Conservation (phyloP, 805 yeast genomes). For the Ogataea saltuana region DNA sequence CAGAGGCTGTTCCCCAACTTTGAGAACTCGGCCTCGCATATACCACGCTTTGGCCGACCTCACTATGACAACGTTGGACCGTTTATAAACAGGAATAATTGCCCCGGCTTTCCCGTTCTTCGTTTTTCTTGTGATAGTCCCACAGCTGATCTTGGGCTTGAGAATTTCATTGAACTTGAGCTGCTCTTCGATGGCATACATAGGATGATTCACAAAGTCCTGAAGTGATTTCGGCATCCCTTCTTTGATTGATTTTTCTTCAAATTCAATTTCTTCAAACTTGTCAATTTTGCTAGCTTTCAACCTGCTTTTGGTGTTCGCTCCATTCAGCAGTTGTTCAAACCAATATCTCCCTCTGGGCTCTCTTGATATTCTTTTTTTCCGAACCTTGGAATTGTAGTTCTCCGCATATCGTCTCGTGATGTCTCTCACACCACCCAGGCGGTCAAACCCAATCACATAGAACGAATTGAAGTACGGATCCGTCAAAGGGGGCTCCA, state of each 20-base stretch:
- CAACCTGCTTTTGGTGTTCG: constrained; percentile 27
- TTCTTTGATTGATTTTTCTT: constrained; percentile 64
- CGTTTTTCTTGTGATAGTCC: constrained; percentile 53
- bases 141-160: constrained; percentile 69
- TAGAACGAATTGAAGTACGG: constrained; percentile 63
- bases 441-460: constrained; percentile 72
- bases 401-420: constrained; percentile 77
- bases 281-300: constrained; percentile 42
- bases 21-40: constrained; percentile 72
- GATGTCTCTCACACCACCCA: constrained; percentile 72
- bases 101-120: constrained; percentile 41
- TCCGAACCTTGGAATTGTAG: constrained; percentile 73
- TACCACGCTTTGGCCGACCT: constrained; percentile 86
- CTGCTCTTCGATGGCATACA: constrained; percentile 77
- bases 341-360: constrained; percentile 64
- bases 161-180: constrained; percentile 71
- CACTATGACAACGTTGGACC: constrained; percentile 62
- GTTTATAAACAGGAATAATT: constrained; percentile 62
- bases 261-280: constrained; percentile 61
- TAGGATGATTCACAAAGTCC: constrained; percentile 86
- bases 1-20: constrained; percentile 67
- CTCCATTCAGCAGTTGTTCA: constrained; percentile 41
- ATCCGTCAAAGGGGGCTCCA: constrained; percentile 67
- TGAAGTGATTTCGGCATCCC: constrained; percentile 85
- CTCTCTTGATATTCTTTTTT: constrained; percentile 66